phyloP scores from a whole-genome alignment of 306 rosid species.

The Medicago ruthenica region DNA sequence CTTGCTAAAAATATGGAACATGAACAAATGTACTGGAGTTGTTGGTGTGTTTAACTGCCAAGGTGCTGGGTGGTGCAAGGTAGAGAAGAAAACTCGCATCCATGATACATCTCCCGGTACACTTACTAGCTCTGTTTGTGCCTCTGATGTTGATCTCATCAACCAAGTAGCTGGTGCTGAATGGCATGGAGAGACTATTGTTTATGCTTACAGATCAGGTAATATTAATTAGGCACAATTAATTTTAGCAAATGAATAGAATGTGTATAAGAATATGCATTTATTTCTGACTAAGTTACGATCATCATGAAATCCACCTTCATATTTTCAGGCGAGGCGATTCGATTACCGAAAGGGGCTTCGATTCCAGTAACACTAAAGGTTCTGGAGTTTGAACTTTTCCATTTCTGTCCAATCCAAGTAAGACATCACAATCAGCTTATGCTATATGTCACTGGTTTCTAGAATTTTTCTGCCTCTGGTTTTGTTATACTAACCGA shows the following conservation, averaged over 20 bases:
- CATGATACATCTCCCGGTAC: slow-evolving; percentile 80
- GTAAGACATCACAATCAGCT: slow-evolving; percentile 43
- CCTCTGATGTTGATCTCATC: slow-evolving; percentile 71
- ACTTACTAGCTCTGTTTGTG: slow-evolving; percentile 66
- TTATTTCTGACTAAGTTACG: neutral
- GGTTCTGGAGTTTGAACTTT: slow-evolving; percentile 86
- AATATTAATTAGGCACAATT: slow-evolving; percentile 51
- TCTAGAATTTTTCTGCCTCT: neutral
- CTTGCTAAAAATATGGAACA: slow-evolving; percentile 95
- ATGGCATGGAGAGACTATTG: slow-evolving; percentile 77
- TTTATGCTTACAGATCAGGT: slow-evolving; percentile 78
- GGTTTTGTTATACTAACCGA: slow-evolving; percentile 10
- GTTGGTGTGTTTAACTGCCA: slow-evolving; percentile 97
- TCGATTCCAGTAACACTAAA: slow-evolving; percentile 79
- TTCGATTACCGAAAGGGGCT: slow-evolving; percentile 76
- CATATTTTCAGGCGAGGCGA: slow-evolving; percentile 67
- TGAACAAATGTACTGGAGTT: slow-evolving; percentile 89
- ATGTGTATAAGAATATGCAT: neutral
- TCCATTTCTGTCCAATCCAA: slow-evolving; percentile 81
- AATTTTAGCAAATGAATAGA: neutral
- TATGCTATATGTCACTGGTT: neutral
- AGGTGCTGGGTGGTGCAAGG: slow-evolving; percentile 99
- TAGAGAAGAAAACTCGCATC: slow-evolving; percentile 76
- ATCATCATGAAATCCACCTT: neutral
- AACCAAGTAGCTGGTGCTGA: slow-evolving; percentile 69